Evolutionary conservation across 306 rosid genomes (phyloP).

Genomic region (Pterocarpus santalinus): DNA sequence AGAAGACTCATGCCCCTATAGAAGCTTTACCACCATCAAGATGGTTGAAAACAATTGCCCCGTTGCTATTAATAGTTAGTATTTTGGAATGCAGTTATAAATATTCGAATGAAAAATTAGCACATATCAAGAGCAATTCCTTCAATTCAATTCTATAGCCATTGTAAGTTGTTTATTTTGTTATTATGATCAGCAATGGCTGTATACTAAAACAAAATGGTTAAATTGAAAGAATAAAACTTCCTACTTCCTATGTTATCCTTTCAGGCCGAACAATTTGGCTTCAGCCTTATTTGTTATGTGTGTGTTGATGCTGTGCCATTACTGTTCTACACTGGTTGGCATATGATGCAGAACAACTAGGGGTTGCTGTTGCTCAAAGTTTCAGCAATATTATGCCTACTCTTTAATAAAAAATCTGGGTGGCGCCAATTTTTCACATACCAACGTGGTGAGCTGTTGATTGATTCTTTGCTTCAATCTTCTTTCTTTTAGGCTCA

Average conservation of each 20-base stretch:
- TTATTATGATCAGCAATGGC: slow-evolving; percentile 1
- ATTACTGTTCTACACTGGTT: too few species aligned
- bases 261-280: neutral
- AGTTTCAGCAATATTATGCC: neutral
- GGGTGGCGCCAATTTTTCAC: neutral
- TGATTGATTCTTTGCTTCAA: too few species aligned
- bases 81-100: slow-evolving; percentile 27
- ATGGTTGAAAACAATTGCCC: slow-evolving; percentile 14
- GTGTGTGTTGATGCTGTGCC: too few species aligned
- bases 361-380: neutral
- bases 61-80: slow-evolving; percentile 7
- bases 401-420: neutral
- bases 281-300: neutral
- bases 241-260: too few species aligned
- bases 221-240: neutral
- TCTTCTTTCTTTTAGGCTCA: too few species aligned
- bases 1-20: slow-evolving; percentile 98
- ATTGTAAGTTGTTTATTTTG: slow-evolving; percentile 20
- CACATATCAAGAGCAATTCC: slow-evolving; percentile 49
- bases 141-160: slow-evolving; percentile 48
- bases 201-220: slow-evolving; percentile 1
- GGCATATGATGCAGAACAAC: neutral
- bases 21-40: slow-evolving; percentile 38
- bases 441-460: neutral
- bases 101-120: slow-evolving; percentile 34